phyloP scores from a whole-genome alignment of 805 yeast genomes.

The Saturnispora hagleri region DNA sequence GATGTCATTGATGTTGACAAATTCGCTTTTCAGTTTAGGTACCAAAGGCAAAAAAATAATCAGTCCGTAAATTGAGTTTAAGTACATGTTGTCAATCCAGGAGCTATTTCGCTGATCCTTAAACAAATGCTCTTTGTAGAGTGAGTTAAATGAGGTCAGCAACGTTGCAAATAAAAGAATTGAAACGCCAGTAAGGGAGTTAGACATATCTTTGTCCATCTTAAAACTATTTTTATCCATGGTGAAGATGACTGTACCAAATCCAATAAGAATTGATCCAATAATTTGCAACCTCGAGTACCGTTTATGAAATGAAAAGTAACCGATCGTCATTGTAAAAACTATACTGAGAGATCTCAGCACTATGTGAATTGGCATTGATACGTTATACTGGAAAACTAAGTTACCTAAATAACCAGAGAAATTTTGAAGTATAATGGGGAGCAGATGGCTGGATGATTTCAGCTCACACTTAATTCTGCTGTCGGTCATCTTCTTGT shows the following conservation, averaged over 20 bases:
- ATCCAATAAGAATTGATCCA: conserved; percentile 42
- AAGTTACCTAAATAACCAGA: conserved; percentile 47
- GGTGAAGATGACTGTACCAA: conserved; percentile 44
- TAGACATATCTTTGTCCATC: neutral
- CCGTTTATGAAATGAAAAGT: conserved; percentile 33
- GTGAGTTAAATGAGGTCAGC: conserved; percentile 11
- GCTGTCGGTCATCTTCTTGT: conserved; percentile 10
- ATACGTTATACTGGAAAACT: conserved; percentile 47
- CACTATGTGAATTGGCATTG: conserved; percentile 60
- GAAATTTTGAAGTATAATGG: conserved; percentile 42
- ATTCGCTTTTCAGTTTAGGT: conserved; percentile 17
- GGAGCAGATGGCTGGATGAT: conserved; percentile 32
- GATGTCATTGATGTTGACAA: neutral
- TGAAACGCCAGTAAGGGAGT: conserved; percentile 4
- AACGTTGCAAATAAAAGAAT: conserved; percentile 30
- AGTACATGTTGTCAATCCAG: conserved; percentile 62
- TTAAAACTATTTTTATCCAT: conserved; percentile 8
- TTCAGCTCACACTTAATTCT: conserved; percentile 31
- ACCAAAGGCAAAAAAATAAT: conserved; percentile 40
- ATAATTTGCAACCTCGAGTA: conserved; percentile 38
- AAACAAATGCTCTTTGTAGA: conserved; percentile 43
- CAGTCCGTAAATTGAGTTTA: conserved; percentile 45
- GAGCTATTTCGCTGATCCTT: conserved; percentile 22
- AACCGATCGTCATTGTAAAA: conserved; percentile 50
- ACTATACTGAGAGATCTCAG: conserved; percentile 58